phyloP scores from a whole-genome alignment of 441 rosid genomes.

The Adansonia rubrostipa region DNA sequence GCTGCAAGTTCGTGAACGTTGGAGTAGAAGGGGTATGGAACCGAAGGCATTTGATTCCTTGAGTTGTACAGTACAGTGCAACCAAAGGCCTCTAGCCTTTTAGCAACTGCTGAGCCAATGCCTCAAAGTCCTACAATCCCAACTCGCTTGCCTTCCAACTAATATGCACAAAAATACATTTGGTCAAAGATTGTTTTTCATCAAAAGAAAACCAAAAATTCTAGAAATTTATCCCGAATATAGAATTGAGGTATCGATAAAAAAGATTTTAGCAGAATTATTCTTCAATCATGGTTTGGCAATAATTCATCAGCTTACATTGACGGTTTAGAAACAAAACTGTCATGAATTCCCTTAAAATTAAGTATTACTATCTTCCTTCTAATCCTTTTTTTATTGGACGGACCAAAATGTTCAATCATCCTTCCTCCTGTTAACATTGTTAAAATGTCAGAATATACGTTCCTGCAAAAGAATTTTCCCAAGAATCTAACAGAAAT shows the following conservation, averaged over 20 bases:
- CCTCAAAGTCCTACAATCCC: conserved; percentile 64
- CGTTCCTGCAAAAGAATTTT: background rate
- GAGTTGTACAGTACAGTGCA: conserved; percentile 59
- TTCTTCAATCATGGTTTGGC: background rate
- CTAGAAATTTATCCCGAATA: background rate
- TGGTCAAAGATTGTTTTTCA: conserved; percentile 12
- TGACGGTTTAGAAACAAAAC: background rate
- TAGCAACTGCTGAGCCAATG: conserved; percentile 53
- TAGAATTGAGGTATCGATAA: background rate
- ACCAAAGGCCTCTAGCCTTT: conserved; percentile 63
- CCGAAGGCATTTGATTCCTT: conserved; percentile 42
- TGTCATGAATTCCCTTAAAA: background rate
- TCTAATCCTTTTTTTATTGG: background rate
- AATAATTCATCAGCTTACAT: background rate
- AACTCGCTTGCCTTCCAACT: conserved; percentile 58
- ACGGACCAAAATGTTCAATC: background rate
- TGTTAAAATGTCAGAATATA: background rate
- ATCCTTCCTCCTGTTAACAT: background rate
- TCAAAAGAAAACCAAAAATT: background rate
- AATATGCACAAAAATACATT: conserved; percentile 16
- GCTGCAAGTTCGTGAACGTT: conserved; percentile 49
- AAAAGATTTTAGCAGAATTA: background rate
- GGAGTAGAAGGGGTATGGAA: conserved; percentile 41
- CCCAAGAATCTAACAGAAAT: background rate
- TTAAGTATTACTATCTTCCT: background rate